phyloP scores from a whole-genome alignment of 2,329 filamentous ascomycete genomes.

The Exophiala viscosa region DNA sequence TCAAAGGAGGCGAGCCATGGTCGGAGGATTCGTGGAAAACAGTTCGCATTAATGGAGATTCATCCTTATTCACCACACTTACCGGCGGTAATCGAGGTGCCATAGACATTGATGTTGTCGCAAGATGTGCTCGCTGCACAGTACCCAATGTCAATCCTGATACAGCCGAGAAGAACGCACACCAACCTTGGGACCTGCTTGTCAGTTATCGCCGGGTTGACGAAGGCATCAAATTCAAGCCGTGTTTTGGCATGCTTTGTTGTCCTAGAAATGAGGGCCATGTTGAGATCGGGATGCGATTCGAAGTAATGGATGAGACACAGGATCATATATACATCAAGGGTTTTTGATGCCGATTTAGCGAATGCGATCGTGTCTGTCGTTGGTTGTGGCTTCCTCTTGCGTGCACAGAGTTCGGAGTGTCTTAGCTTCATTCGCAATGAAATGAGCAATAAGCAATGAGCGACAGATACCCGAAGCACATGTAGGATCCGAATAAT shows the following conservation, averaged over 20 bases:
- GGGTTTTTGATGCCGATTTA: slow-evolving; percentile 30
- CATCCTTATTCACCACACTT: slow-evolving; percentile 13
- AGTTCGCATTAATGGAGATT: slow-evolving; percentile 44
- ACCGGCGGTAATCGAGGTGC: slow-evolving; percentile 10
- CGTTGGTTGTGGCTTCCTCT: no score
- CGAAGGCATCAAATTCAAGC: slow-evolving; percentile 59
- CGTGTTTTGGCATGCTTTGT: slow-evolving; percentile 65
- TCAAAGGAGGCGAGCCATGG: slow-evolving; percentile 55
- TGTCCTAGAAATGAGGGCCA: slow-evolving; percentile 54
- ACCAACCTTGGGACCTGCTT: slow-evolving; percentile 60
- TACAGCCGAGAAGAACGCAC: slow-evolving; percentile 56
- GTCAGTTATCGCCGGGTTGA: slow-evolving; percentile 60
- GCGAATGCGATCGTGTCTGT: not conserved
- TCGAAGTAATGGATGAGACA: slow-evolving; percentile 58
- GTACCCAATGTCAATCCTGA: slow-evolving; percentile 63
- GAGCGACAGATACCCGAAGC: no score
- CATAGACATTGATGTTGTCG: slow-evolving; percentile 55
- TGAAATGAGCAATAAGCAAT: no score
- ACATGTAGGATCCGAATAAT: no score
- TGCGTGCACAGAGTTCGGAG: no score
- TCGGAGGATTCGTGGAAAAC: slow-evolving; percentile 62
- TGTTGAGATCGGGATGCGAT: slow-evolving; percentile 55
- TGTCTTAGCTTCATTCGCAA: no score
- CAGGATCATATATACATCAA: slow-evolving; percentile 52
- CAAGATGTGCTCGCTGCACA: slow-evolving; percentile 58